These are phyloP conservation scores for Solanum medicagineum DNA, from an alignment of 257 asterid species.

Conservation along the genomic window DNA sequence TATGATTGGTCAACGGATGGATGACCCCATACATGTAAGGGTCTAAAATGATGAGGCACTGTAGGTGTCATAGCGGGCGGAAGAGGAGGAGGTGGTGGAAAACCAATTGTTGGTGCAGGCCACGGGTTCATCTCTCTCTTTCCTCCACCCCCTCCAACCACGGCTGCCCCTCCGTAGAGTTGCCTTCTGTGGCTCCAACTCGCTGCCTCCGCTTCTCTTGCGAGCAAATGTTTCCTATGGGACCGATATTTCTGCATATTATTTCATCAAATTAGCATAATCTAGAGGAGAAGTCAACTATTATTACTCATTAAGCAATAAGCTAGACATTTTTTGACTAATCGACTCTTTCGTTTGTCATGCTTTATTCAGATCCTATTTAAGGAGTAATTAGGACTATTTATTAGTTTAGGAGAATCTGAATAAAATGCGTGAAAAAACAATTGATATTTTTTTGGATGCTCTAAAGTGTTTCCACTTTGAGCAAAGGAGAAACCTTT, in stretches of 20 bases:
- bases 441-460: not conserved
- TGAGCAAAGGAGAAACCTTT: not conserved
- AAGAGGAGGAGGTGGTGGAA: constrained; percentile 37
- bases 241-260: constrained; percentile 73
- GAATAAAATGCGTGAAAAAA: not conserved
- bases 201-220: constrained; percentile 79
- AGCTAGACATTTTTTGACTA: not conserved
- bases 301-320: too few relatives aligned
- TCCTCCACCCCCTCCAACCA: constrained; percentile 12
- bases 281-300: not conserved
- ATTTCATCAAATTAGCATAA: not conserved
- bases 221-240: constrained; percentile 63
- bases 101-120: constrained; percentile 58
- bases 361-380: not conserved
- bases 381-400: not conserved
- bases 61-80: constrained; percentile 21
- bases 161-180: constrained; percentile 21
- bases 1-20: constrained; percentile 74
- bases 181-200: constrained; percentile 66
- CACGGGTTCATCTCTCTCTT: constrained; percentile 47
- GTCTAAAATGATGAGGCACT: constrained; percentile 56
- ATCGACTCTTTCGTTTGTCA: not conserved
- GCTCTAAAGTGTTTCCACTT: not conserved
- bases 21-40: constrained; percentile 94
- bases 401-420: not conserved